These are phyloP conservation scores for Corymbia maculata DNA, from an alignment of 345 rosid genomes.

Conservation along the genomic window DNA sequence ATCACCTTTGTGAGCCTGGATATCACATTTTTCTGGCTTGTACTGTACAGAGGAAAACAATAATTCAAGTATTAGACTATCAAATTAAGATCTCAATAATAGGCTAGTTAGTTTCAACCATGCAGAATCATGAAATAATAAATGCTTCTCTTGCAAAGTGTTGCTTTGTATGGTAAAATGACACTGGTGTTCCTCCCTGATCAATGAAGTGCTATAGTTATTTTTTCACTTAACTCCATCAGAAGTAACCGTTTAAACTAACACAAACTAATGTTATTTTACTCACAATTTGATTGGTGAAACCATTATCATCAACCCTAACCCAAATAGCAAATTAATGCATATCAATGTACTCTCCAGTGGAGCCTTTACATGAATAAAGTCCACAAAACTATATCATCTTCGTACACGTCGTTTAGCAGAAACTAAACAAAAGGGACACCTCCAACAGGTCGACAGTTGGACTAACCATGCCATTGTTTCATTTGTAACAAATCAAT, in stretches of 20 bases:
- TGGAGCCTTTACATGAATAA: background rate
- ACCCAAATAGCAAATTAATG: background rate
- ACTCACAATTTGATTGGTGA: background rate
- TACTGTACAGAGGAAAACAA: slow-evolving; percentile 21
- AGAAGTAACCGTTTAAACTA: background rate
- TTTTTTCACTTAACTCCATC: background rate
- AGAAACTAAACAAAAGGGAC: background rate
- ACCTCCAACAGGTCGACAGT: background rate
- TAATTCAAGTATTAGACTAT: background rate
- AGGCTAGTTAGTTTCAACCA: background rate
- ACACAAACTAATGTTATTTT: background rate
- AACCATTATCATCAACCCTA: background rate
- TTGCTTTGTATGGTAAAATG: background rate
- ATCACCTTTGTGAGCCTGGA: slow-evolving; percentile 94
- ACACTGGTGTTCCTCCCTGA: background rate
- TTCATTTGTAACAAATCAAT: background rate
- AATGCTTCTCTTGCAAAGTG: background rate
- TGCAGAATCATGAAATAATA: background rate
- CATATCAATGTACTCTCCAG: background rate
- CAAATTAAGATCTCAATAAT: background rate
- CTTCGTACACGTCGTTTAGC: background rate
- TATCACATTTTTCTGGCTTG: slow-evolving; percentile 66
- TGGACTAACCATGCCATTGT: background rate
- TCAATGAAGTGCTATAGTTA: background rate
- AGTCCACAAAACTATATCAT: background rate